Percentiles rank a stretch among this genome's conserved stretches.
These are phyloP conservation scores for Aspergillus caelatus DNA, from an alignment of 2,329 filamentous ascomycete genomes.

Conservation along the genomic window DNA sequence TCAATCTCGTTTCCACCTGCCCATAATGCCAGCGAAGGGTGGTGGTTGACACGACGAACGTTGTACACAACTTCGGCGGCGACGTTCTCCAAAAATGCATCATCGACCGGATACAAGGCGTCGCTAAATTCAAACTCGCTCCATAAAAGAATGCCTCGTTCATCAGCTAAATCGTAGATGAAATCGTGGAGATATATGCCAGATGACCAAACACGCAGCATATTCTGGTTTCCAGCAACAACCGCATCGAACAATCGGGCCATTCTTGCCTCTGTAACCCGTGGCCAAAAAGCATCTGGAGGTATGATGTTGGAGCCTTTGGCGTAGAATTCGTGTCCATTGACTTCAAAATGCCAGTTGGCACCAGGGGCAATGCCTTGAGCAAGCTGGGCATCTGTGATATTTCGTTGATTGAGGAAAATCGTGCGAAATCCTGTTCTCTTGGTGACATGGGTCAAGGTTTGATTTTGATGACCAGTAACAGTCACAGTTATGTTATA, in stretches of 20 bases:
- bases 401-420: slow-evolving; percentile 58
- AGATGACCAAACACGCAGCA: slow-evolving; percentile 65
- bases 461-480: slow-evolving; percentile 38
- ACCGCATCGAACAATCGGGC: slow-evolving; percentile 57
- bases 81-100: slow-evolving; percentile 59
- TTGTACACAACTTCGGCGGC: slow-evolving; percentile 61
- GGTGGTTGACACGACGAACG: slow-evolving; percentile 63
- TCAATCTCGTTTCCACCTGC: slow-evolving; percentile 64
- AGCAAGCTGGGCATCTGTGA: slow-evolving; percentile 57
- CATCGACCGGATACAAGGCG: slow-evolving; percentile 59
- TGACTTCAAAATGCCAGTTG: slow-evolving; percentile 68
- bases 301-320: slow-evolving; percentile 68
- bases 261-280: slow-evolving; percentile 58
- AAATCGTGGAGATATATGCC: slow-evolving; percentile 64
- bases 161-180: slow-evolving; percentile 65
- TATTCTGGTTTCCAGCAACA: slow-evolving; percentile 63
- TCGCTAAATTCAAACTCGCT: slow-evolving; percentile 67
- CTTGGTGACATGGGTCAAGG: slow-evolving; percentile 53
- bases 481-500: slow-evolving; percentile 59
- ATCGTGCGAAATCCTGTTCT: slow-evolving; percentile 65
- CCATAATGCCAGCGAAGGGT: slow-evolving; percentile 60
- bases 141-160: slow-evolving; percentile 64
- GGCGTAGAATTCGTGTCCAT: slow-evolving; percentile 65
- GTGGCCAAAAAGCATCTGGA: slow-evolving; percentile 64
- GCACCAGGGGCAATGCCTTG: slow-evolving; percentile 60